Evolutionary conservation across 1,284 basidiomycete genomes (phyloP), one percentile per base, ranked within the genome.

Genomic region (Schizophyllum amplum): DNA sequence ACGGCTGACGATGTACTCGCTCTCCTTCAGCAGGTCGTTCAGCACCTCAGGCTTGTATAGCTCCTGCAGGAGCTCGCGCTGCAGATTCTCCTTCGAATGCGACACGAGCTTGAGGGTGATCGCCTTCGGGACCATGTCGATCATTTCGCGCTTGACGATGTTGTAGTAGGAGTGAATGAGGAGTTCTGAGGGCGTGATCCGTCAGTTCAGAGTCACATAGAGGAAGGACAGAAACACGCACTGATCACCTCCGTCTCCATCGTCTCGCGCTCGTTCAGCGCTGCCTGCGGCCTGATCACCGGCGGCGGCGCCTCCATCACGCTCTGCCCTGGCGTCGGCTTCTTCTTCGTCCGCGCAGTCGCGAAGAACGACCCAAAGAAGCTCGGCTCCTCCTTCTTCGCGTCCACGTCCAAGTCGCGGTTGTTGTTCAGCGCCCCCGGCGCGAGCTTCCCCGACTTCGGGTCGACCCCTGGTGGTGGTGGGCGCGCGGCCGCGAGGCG

Each of bases 241-340:
- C 92, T 99, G 84, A 99, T 99, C 60, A 99, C 95, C 68, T 99
- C 97, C 4, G 96, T 98, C 75, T 99, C 97, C 86, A 98, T 94
- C 51, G 89, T 86, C 77, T 99, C 97, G 58, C 97, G 83, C 66
- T 99, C 96, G 67, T 83, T 98, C 64, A 99, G 77, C 23, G 91
- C 90, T n/a, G 88, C 85, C 63, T 96, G 92, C 6, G 97, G 96
- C 66, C 91, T 87, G 68, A 99, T 95, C 53, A 90, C 76, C 0
- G 87, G 72, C n/a, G 97, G 95, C 42, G 97, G 96, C 70, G 77
- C 80, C 61, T 97, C 96, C 94, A 98, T 98, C 25, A 79, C 72
- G 21, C 86, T 81, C 17, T 69, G 64, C 21, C 70, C 60, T 51
- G 67, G 72, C 55, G 69, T 72, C 59, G 76, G 71, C 0, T 73